phyloP scores from a whole-genome alignment of 371 early-diverging fungal species.

The Smittium mucronatum region DNA sequence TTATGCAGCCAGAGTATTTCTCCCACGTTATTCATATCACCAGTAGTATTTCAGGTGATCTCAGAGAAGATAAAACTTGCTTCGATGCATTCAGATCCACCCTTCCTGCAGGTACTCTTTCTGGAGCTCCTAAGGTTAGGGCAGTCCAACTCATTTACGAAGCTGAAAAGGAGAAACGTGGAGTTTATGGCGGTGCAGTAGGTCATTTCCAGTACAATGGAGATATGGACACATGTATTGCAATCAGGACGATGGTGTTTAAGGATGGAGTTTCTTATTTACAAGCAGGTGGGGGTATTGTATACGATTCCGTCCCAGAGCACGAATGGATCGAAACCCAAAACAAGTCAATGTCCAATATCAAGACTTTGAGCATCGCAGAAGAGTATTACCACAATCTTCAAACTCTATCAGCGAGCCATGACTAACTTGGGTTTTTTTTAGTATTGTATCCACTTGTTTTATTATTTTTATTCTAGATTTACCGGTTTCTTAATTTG shows the following conservation, averaged over 20 bases:
- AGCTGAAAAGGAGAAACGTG: slow-evolving; percentile 80
- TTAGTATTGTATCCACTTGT: too few relatives aligned
- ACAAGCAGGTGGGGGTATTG: slow-evolving; percentile 94
- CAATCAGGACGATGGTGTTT: slow-evolving; percentile 92
- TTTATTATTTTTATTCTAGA: too few relatives aligned
- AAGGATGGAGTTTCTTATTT: slow-evolving; percentile 88
- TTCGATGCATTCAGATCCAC: slow-evolving; percentile 93
- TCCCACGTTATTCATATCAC: slow-evolving; percentile 98
- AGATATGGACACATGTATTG: slow-evolving; percentile 89
- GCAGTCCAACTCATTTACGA: slow-evolving; percentile 88
- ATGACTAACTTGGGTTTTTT: too few relatives aligned
- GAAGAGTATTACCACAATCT: slow-evolving; percentile 50
- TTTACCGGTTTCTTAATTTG: too few relatives aligned
- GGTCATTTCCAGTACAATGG: slow-evolving; percentile 91
- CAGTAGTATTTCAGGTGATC: slow-evolving; percentile 74
- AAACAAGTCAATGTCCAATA: slow-evolving; percentile 83
- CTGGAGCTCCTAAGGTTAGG: slow-evolving; percentile 93
- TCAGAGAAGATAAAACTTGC: slow-evolving; percentile 74
- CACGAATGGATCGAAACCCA: slow-evolving; percentile 90
- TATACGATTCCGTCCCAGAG: slow-evolving; percentile 80
- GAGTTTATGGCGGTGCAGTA: slow-evolving; percentile 90
- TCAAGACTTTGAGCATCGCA: slow-evolving; percentile 70
- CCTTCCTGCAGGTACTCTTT: slow-evolving; percentile 95
- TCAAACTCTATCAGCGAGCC: too few relatives aligned
- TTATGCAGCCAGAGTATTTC: slow-evolving; percentile 92